Percentiles rank a stretch among this genome's conserved stretches.
Conservation (phyloP, 2,329 filamentous ascomycete species). For the Bisporella sp. region DNA sequence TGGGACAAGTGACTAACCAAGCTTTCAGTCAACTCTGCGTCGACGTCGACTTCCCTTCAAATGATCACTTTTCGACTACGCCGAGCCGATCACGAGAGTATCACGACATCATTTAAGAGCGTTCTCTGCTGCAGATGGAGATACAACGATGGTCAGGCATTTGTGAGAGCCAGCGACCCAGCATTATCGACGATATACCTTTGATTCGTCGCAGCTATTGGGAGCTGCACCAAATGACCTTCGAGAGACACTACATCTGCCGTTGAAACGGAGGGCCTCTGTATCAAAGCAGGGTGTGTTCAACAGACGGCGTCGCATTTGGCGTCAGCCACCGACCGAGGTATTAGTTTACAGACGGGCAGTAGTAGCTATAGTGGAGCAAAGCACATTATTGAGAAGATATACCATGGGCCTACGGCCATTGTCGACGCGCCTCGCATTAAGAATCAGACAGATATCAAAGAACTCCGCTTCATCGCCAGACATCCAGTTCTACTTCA, state of each 20-base stretch:
- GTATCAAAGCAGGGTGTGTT: conserved; percentile 1
- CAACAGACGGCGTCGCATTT: conserved; percentile 2
- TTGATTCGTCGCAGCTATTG: conserved; percentile 1
- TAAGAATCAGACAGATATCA: too few relatives aligned
- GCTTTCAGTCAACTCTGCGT: conserved; percentile 6
- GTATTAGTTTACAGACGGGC: too few relatives aligned
- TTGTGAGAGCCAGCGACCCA: neutral
- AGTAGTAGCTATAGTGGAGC: too few relatives aligned
- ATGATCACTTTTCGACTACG: conserved; percentile 4
- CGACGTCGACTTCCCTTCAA: conserved; percentile 7
- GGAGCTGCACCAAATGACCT: conserved; percentile 1
- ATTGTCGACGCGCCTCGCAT: too few relatives aligned
- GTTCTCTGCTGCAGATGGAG: conserved; percentile 7
- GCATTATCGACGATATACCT: neutral
- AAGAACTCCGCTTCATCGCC: too few relatives aligned
- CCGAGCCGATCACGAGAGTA: conserved; percentile 5
- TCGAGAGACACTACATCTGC: conserved; percentile 7
- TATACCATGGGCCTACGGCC: too few relatives aligned
- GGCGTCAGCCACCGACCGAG: conserved; percentile 1
- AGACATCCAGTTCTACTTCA: conserved; percentile 1
- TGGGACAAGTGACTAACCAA: conserved; percentile 5
- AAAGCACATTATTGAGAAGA: too few relatives aligned
- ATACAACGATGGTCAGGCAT: conserved; percentile 6
- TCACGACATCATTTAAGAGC: conserved; percentile 6
- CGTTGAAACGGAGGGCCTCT: conserved; percentile 6